Evolutionary conservation across 768 basidiomycete species (phyloP).

Genomic region (Boletus sp.): DNA sequence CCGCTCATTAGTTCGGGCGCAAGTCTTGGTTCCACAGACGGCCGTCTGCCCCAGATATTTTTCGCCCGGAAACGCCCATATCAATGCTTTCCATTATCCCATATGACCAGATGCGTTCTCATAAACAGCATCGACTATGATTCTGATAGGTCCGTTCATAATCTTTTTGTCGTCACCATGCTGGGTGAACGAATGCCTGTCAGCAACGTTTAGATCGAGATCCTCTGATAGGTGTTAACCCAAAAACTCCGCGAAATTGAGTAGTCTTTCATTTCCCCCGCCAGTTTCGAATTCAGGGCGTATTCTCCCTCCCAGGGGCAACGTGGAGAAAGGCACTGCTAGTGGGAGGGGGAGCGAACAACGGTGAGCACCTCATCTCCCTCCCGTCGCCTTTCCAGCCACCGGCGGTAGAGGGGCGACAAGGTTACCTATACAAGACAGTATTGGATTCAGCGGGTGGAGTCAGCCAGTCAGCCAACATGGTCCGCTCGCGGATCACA

Average conservation of each 20-base stretch:
- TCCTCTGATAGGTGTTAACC: not conserved
- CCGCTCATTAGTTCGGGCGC: not conserved
- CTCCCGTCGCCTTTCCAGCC: not conserved
- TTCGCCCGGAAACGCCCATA: not conserved
- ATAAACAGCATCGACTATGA: not conserved
- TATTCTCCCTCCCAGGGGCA: not conserved
- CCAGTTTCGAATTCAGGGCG: not conserved
- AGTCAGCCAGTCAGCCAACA: not conserved
- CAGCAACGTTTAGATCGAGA: too few relatives aligned
- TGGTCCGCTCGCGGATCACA: not conserved
- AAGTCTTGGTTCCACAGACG: not conserved
- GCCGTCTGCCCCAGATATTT: not conserved
- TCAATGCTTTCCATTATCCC: not conserved
- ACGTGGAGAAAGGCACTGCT: not conserved
- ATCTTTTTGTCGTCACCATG: not conserved
- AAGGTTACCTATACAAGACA: not conserved
- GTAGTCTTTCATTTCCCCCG: not conserved
- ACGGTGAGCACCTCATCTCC: not conserved
- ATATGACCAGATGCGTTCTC: not conserved
- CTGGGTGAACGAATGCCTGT: too few relatives aligned
- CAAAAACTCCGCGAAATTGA: constrained; percentile 1
- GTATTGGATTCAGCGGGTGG: not conserved
- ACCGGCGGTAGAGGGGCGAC: not conserved
- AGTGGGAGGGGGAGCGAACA: not conserved
- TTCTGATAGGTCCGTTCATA: not conserved